Base-by-base conservation (phyloP, 352 stramenopile species). In the Globisporangium emineosum region DNA sequence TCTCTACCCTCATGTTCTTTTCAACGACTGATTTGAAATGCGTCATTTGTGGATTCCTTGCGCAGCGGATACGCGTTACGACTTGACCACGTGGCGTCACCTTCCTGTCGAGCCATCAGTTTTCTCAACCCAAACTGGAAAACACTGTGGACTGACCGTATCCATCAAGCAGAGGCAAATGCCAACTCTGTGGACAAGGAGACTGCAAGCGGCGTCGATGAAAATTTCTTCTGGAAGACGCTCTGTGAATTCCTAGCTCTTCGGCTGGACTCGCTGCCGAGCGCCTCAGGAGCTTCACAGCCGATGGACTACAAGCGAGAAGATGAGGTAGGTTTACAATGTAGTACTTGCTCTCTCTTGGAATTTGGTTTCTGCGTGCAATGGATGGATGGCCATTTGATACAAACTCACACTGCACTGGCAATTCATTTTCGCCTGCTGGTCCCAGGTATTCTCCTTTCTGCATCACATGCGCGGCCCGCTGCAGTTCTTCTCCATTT, bases 251-350 rank as follows among this genome's bases (percentile, higher is more conserved):
- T 80, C 64, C 57, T 69, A 12, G 66, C 55, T 7, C 47, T 67
- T 45, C 68, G 73, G 8, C 62, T 77, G 50, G 29, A 54, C 47
- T 55, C 47, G 15, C 8, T 50, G 13, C 21, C 52, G 25, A 23
- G 7, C 3, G 17, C 23, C 15, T 21, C 27, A 52, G n/a, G 2
- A n/a, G 6, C 17, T n/a, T 10, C 33, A 21, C 45, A n/a, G 25
- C 10, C 45, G 37, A 52, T 64, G 0, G 66, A 82, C 59, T 84
- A 69, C 65, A 81, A 79, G 53, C 71, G 68, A 43, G 67, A 82
- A 43, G 71, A 84, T 27, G 76, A 81, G 62, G 73, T 84, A 47
- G 3, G 62, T 23, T 21, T 57, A 45, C 3, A n/a, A n/a, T n/a
- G n/a, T n/a, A n/a, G n/a, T n/a, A 9, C 23, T 29, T 54, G 2